Percentiles rank a stretch among this genome's conserved stretches.
These are phyloP conservation scores for Oligophagozyma castellii DNA, from an alignment of 1,139 yeast genomes.

Conservation along the genomic window DNA sequence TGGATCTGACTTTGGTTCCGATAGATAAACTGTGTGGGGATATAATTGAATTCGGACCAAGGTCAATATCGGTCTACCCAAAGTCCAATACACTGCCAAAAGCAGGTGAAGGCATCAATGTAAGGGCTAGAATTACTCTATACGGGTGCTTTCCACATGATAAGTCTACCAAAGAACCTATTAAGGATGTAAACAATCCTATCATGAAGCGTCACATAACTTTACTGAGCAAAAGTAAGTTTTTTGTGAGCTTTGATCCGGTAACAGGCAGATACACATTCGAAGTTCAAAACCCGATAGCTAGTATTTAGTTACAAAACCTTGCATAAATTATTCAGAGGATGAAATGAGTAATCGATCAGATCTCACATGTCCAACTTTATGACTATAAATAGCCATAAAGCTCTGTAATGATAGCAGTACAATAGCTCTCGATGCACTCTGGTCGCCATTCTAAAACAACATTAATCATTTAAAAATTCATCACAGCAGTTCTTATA, in stretches of 20 bases:
- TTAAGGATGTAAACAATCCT: conserved; percentile 67
- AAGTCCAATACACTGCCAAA: conserved; percentile 47
- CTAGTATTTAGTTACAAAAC: too few relatives aligned
- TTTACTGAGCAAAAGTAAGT: conserved; percentile 47
- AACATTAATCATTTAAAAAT: too few relatives aligned
- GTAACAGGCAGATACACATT: conserved; percentile 76
- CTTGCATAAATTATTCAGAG: too few relatives aligned
- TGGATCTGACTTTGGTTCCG: conserved; percentile 59
- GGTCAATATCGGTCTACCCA: conserved; percentile 61
- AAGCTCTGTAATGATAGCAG: too few relatives aligned
- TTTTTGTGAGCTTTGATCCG: conserved; percentile 65
- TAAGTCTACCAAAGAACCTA: conserved; percentile 56
- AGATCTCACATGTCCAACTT: too few relatives aligned
- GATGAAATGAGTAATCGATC: too few relatives aligned
- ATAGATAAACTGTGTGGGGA: conserved; percentile 52
- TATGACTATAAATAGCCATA: too few relatives aligned
- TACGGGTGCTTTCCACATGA: conserved; percentile 69
- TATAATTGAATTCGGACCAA: conserved; percentile 44
- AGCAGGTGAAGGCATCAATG: conserved; percentile 75
- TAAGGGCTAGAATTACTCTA: conserved; percentile 57
- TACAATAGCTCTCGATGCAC: too few relatives aligned
- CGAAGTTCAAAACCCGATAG: conserved; percentile 26
- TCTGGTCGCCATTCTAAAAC: too few relatives aligned
- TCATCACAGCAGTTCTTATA: too few relatives aligned
- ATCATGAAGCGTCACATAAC: conserved; percentile 55